Evolutionary conservation across 192 early-diverging fungal genomes (phyloP).

Genomic region (Tieghemiomyces parasiticus): DNA sequence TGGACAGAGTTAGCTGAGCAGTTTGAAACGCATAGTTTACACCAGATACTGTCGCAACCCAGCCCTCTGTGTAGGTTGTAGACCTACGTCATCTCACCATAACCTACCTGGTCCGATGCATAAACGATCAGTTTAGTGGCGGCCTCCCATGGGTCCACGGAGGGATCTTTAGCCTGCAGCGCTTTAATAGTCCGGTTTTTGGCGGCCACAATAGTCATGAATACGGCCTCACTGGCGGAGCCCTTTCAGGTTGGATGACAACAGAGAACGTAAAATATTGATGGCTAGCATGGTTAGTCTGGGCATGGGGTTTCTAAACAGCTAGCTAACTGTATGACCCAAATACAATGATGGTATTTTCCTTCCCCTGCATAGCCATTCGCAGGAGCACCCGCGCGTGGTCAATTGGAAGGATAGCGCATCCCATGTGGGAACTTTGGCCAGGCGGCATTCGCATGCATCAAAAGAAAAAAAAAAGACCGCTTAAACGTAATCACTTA

Average conservation of each 20-base stretch:
- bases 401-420: too few relatives aligned
- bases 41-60: neutral
- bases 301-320: neutral
- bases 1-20: neutral
- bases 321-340: neutral
- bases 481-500: too few relatives aligned
- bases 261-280: neutral
- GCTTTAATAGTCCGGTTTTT: slow-evolving; percentile 14
- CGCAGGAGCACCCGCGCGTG: too few relatives aligned
- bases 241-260: slow-evolving; percentile 12
- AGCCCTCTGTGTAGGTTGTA: neutral
- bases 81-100: neutral
- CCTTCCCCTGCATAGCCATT: neutral
- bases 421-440: too few relatives aligned
- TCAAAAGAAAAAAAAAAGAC: too few relatives aligned
- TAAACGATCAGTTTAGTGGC: slow-evolving; percentile 35
- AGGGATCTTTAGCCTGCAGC: neutral
- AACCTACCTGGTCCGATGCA: slow-evolving; percentile 32
- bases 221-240: slow-evolving; percentile 38
- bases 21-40: neutral
- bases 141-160: neutral
- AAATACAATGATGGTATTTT: neutral
- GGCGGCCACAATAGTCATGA: slow-evolving; percentile 42
- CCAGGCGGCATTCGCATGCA: too few relatives aligned
- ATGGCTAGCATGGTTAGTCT: neutral